Conservation (phyloP, 2,329 filamentous ascomycete genomes). For the Fonsecaea pedrosoi region DNA sequence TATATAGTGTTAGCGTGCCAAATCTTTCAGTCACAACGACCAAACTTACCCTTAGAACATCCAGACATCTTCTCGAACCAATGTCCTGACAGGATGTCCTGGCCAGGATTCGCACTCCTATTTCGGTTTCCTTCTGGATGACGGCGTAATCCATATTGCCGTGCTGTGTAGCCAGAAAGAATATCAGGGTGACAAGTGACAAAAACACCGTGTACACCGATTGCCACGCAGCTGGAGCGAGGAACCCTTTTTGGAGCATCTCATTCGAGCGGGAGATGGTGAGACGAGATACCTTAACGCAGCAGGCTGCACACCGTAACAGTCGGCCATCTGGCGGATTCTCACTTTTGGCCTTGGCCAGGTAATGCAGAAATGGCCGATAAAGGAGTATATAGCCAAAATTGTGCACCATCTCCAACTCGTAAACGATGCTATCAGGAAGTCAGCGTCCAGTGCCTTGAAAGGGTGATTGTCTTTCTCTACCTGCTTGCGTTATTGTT, state of each 20-base stretch:
- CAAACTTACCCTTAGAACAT: slow-evolving; percentile 26
- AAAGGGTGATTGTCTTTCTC: not conserved
- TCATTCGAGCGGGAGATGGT: slow-evolving; percentile 30
- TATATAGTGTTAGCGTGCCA: not conserved
- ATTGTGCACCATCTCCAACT: slow-evolving; percentile 36
- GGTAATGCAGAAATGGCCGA: slow-evolving; percentile 38
- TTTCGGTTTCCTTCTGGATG: slow-evolving; percentile 29
- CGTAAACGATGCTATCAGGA: slow-evolving; percentile 27
- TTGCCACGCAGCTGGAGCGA: slow-evolving; percentile 33
- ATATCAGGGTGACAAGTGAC: slow-evolving; percentile 30
- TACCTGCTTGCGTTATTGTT: slow-evolving; percentile 25
- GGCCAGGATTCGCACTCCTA: slow-evolving; percentile 30
- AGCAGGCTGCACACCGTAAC: slow-evolving; percentile 27
- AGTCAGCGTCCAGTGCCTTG: not conserved
- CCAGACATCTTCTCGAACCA: slow-evolving; percentile 31
- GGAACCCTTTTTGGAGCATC: slow-evolving; percentile 29
- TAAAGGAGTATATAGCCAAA: slow-evolving; percentile 41
- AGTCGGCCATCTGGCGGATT: slow-evolving; percentile 24
- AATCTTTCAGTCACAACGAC: not conserved
- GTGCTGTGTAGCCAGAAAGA: slow-evolving; percentile 31
- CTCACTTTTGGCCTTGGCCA: slow-evolving; percentile 30
- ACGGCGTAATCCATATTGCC: slow-evolving; percentile 21
- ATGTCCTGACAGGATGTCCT: slow-evolving; percentile 33
- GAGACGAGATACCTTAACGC: slow-evolving; percentile 29
- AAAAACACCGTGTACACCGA: slow-evolving; percentile 36